A percentile compares a stretch with the other conserved stretches of the same genome.
Conservation (phyloP, 1,284 basidiomycete species). For the Boletus mariae region DNA sequence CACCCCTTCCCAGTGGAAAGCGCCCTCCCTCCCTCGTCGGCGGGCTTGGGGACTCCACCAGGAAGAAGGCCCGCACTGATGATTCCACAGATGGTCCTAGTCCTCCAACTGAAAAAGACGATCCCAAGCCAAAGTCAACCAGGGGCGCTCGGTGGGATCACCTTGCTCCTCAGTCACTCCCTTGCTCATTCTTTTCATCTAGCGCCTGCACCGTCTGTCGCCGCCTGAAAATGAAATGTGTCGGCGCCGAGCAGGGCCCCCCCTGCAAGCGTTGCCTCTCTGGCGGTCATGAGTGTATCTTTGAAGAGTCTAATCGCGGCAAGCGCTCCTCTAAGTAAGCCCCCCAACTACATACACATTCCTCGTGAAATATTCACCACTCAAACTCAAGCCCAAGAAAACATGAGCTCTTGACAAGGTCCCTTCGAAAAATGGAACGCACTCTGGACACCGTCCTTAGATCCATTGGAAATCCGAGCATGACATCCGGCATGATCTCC, state of each 20-base stretch:
- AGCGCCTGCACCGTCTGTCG: slow-evolving; percentile 94
- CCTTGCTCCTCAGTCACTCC: not conserved
- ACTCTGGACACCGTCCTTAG: slow-evolving; percentile 85
- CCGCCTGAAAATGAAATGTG: slow-evolving; percentile 97
- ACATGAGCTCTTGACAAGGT: slow-evolving; percentile 83
- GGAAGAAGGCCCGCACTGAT: slow-evolving; percentile 61
- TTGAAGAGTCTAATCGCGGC: slow-evolving; percentile 92
- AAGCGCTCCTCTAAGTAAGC: slow-evolving; percentile 85
- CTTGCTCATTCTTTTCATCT: slow-evolving; percentile 10
- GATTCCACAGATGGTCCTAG: slow-evolving; percentile 46
- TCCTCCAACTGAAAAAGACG: slow-evolving; percentile 58
- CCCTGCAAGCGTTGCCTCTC: slow-evolving; percentile 84
- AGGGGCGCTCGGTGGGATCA: slow-evolving; percentile 73
- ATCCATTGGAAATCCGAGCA: slow-evolving; percentile 78
- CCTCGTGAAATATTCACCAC: slow-evolving; percentile 29
- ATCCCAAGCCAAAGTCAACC: slow-evolving; percentile 79
- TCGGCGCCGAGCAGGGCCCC: slow-evolving; percentile 88
- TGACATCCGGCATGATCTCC: slow-evolving; percentile 74
- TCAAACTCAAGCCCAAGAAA: slow-evolving; percentile 54
- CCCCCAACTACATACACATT: slow-evolving; percentile 13
- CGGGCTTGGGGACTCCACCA: slow-evolving; percentile 39
- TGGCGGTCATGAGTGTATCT: slow-evolving; percentile 88
- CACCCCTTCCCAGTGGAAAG: slow-evolving; percentile 58
- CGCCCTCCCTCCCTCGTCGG: slow-evolving; percentile 52
- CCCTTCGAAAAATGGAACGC: slow-evolving; percentile 89